phyloP scores from a whole-genome alignment of 768 basidiomycete genomes.

The Suillus subluteus region DNA sequence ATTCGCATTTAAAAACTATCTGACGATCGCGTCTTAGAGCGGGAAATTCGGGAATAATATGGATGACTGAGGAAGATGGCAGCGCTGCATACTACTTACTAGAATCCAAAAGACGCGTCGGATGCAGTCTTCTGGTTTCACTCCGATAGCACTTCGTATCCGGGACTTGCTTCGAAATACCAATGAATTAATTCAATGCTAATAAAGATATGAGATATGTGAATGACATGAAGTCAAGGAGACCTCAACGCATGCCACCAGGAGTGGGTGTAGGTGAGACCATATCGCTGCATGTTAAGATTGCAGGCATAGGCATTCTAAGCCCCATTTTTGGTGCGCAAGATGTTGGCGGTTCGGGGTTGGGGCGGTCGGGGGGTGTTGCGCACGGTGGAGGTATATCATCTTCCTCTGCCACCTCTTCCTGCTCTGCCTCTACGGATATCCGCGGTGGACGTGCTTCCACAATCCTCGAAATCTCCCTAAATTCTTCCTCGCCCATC shows the following conservation, averaged over 20 bases:
- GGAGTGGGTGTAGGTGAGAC: conserved; percentile 50
- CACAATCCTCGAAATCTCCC: conserved; percentile 55
- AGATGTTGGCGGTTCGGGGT: conserved; percentile 59
- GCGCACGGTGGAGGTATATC: conserved; percentile 32
- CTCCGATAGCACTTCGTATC: background rate
- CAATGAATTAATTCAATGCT: background rate
- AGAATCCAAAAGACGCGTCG: background rate
- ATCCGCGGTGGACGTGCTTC: conserved; percentile 26
- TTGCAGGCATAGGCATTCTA: conserved; percentile 40
- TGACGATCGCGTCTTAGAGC: background rate
- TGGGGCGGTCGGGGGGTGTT: conserved; percentile 57
- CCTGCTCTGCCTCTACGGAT: background rate
- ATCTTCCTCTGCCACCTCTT: conserved; percentile 34
- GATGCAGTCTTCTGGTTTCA: background rate
- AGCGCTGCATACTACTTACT: background rate
- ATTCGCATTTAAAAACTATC: background rate
- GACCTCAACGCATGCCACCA: conserved; percentile 6
- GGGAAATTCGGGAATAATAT: background rate
- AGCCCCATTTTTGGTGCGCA: conserved; percentile 49
- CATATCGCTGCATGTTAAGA: conserved; percentile 47
- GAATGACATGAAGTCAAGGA: background rate
- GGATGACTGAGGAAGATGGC: background rate
- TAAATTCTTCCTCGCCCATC: conserved; percentile 67
- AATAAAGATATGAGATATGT: background rate
- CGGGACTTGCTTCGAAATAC: no score